phyloP scores from a whole-genome alignment of 2,329 filamentous ascomycete species.

The Phialophora tarda region DNA sequence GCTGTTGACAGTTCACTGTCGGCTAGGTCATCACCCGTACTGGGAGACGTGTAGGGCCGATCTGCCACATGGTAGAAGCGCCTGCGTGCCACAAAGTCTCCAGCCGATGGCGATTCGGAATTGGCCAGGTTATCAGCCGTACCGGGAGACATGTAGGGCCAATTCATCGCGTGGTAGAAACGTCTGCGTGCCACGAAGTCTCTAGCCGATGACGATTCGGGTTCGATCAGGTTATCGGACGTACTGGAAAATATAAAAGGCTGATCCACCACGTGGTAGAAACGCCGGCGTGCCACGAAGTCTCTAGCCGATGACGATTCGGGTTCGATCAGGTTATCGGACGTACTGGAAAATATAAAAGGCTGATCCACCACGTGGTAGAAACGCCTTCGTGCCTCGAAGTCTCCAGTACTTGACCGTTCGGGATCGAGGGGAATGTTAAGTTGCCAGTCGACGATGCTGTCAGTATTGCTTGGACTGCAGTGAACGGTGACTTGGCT shows the following conservation, averaged over 20 bases:
- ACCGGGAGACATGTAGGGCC: background rate
- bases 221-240: slow-evolving; percentile 4
- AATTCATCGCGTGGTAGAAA: background rate
- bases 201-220: background rate
- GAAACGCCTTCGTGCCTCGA: background rate
- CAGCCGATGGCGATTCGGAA: no score
- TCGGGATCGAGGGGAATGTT: background rate
- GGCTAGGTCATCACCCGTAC: no score
- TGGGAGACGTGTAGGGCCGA: no score
- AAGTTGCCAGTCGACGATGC: background rate
- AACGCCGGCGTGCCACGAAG: background rate
- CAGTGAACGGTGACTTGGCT: background rate
- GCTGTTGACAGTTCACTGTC: background rate
- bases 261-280: background rate
- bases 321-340: slow-evolving; percentile 5
- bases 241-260: background rate
- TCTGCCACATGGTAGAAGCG: no score
- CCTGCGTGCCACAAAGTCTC: no score
- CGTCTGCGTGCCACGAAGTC: background rate
- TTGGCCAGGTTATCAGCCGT: no score
- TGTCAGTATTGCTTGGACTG: background rate
- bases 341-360: background rate
- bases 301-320: background rate
- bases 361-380: background rate
- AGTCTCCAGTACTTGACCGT: background rate